Evolutionary conservation across 305 asterid species (phyloP).

Genomic region (Vinca major): DNA sequence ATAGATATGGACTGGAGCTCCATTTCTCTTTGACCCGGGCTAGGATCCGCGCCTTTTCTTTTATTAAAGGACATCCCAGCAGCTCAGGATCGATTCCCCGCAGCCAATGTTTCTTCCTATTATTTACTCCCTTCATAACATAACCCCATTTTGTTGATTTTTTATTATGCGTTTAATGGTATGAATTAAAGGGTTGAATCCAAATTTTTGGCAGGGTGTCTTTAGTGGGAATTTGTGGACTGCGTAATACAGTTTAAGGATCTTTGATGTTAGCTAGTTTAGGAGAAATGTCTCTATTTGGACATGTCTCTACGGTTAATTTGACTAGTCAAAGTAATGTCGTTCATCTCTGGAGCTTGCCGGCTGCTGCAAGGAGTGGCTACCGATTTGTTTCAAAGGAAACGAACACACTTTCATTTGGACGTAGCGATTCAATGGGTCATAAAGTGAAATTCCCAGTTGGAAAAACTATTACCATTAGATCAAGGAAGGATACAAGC

Average conservation of each 20-base stretch:
- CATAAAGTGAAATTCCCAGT: constrained; percentile 35
- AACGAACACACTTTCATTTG: constrained; percentile 41
- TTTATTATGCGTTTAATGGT: too few relatives aligned
- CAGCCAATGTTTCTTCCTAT: too few relatives aligned
- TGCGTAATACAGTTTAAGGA: not conserved
- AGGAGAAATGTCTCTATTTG: constrained; percentile 54
- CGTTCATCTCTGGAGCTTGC: constrained; percentile 30
- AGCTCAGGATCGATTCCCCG: too few relatives aligned
- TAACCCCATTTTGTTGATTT: not conserved
- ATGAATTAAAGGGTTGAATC: not conserved
- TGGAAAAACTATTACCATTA: constrained; percentile 24
- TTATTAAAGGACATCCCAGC: too few relatives aligned
- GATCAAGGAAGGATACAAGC: constrained; percentile 25
- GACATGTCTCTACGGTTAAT: constrained; percentile 72
- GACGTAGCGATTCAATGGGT: constrained; percentile 52
- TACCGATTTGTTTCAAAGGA: constrained; percentile 22
- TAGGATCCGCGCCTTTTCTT: too few relatives aligned
- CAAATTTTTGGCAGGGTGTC: not conserved
- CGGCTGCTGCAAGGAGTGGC: constrained; percentile 26
- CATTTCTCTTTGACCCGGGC: too few relatives aligned
- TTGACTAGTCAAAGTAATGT: constrained; percentile 42
- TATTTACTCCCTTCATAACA: too few relatives aligned
- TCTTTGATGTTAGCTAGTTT: not conserved
- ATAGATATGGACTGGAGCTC: too few relatives aligned
- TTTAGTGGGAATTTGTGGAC: too few relatives aligned